Conservation (phyloP, 495 filamentous ascomycete species). For the Trichoderma asperelloides region DNA sequence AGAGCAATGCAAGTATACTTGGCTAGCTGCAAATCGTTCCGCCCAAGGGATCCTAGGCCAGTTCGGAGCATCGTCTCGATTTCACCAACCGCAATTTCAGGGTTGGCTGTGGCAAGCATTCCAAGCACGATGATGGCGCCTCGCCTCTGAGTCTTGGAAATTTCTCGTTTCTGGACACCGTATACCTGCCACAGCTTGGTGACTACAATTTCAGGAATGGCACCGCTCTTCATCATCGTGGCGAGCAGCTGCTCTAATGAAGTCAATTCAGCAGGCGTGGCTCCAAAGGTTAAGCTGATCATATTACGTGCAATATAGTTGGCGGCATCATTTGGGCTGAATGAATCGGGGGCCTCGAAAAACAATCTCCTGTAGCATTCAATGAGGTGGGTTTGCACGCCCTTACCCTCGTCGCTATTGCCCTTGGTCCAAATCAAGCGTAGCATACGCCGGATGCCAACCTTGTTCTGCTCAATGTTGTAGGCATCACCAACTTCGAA, state of each 20-base stretch:
- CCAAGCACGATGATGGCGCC: conserved; percentile 94
- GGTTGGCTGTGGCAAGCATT: conserved; percentile 90
- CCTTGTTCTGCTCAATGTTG: conserved; percentile 83
- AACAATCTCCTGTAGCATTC: conserved; percentile 95
- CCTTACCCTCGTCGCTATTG: conserved; percentile 97
- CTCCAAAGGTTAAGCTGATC: conserved; percentile 95
- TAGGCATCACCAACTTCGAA: conserved; percentile 91
- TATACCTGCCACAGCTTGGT: conserved; percentile 97
- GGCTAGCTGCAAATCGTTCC: conserved; percentile 75
- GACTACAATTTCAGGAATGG: conserved; percentile 77
- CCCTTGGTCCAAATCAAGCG: conserved; percentile 98
- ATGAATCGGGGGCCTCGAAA: conserved; percentile 84
- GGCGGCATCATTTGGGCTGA: conserved; percentile 80
- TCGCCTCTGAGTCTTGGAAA: conserved; percentile 82
- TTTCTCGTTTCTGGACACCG: conserved; percentile 84
- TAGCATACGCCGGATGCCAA: conserved; percentile 89
- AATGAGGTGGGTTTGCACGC: conserved; percentile 92
- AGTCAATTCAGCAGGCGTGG: conserved; percentile 87
- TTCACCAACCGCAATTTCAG: conserved; percentile 85
- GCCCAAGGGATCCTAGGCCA: conserved; percentile 72
- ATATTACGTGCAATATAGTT: conserved; percentile 97
- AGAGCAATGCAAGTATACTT: conserved; percentile 93
- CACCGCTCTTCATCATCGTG: conserved; percentile 93
- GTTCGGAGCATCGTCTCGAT: conserved; percentile 90
- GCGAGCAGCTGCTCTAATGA: conserved; percentile 88